Evolutionary conservation across 208 protist genomes (phyloP), one percentile per base, ranked within the genome.

Genomic region (Zelonia costaricensis): DNA sequence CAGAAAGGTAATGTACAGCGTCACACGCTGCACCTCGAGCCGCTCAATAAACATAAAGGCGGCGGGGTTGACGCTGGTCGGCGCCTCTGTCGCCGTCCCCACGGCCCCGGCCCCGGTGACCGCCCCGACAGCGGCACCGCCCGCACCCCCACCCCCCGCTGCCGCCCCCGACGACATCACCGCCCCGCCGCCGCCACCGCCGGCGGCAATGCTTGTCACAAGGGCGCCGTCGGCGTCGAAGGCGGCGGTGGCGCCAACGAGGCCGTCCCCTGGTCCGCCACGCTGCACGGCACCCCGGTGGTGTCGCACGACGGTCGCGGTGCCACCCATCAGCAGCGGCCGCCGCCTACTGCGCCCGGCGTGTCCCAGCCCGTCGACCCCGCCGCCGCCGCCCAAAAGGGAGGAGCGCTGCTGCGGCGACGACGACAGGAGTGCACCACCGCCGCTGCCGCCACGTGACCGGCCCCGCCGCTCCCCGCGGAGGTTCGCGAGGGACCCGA

Each of bases 1-100:
- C 4, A 53, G 46, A 38, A 90, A 84, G n/a, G 82, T 83, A 12
- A 92, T 57, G 56, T 79, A 89, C 27, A 89, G 52, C 10, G 78
- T 78, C 23, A 92, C 46, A 16, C 74, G 69, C 16, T 72, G 66
- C 22, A 92, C 47, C 30, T 59, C 53, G 22, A 86, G 64, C 4
- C 69, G 63, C 68, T 87, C 82, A 15, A 89, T 62, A 43, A 81
- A 77, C 36, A 92, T 44, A 48, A 86, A 69, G 18, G 65, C 53
- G 13, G 67, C 54, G 16, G 56, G 54, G 28, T 30, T 60, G 23
- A 62, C 63, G 58, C 18, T 55, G 8, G 43, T 40, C 30, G 10
- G 44, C 13, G 35, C 36, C 5, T 31, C 45, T 3, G 47, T 16
- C n/a, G 49, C 22, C 6, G 27, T 30, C 18, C 27, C 38, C 16